Base-by-base conservation (phyloP, 495 filamentous ascomycete genomes). In the Glarea lozoyensis region DNA sequence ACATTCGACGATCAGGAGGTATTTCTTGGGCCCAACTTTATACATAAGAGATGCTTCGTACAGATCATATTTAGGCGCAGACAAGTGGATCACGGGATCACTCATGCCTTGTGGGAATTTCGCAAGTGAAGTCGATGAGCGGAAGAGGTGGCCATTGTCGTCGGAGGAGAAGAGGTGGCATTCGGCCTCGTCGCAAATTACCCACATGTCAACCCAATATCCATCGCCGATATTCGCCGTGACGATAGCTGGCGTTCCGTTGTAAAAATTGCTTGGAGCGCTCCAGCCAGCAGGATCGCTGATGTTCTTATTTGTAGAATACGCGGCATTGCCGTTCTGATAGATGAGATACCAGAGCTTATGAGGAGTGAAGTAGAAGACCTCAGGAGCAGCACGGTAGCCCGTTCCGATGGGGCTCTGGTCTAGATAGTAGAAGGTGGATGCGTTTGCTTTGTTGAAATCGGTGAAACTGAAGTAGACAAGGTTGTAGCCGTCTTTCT, bases 101-200 rank as follows among this genome's bases (percentile, higher is more conserved):
- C 40, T 21, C n/a, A 43, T 18, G 17, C 17, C 17, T 15, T 10
- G 11, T 15, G 40, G 40, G 16, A 43, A 43, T 10, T 34, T 16
- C 7, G 11, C 24, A 5, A 43, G n/a, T 5, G 27, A 20, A 4
- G 29, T 43, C 17, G 6, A 7, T 33, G 40, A 2, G 27, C 40
- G 40, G 29, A 33, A 43, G n/a, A 43, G 17, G 15, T 43, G 25
- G 9, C 40, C 40, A 19, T 43, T 43, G 27, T 43, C 40, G 30
- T 34, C 40, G 25, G 40, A 33, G 4, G 29, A 43, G 40, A 43
- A 43, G 15, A 43, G 40, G 24, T 43, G 23, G 9, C 25, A 33
- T 16, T 43, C 16, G 5, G 25, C 10, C 21, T 15, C 10, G 17
- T 43, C 29, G 23, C 39, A 42, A 31, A 42, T 42, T 12, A 16